Evolutionary conservation across 148 eudicot genomes (phyloP).

Genomic region (Amaranthus hypochondriacus): DNA sequence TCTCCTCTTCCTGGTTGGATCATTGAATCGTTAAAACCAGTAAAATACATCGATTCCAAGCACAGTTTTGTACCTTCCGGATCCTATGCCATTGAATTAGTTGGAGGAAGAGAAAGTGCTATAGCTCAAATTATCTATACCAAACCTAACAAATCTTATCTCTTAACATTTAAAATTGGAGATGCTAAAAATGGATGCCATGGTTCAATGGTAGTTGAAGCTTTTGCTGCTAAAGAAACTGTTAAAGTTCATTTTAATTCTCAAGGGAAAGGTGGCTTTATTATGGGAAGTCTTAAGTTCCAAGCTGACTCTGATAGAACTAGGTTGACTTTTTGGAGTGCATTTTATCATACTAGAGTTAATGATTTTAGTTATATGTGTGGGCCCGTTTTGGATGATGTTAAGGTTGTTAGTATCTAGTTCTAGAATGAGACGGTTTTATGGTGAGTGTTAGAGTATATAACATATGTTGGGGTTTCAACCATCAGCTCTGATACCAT

Average conservation of each 20-base stretch:
- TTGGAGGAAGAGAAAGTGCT: conserved; percentile 41
- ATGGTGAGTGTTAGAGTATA: too few species aligned
- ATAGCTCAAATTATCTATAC: conserved; percentile 36
- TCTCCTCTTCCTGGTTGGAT: conserved; percentile 43
- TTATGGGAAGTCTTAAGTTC: conserved; percentile 27
- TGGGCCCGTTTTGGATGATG: conserved; percentile 51
- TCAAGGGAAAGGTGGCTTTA: conserved; percentile 38
- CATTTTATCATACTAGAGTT: conserved; percentile 24
- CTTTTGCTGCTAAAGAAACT: conserved; percentile 31
- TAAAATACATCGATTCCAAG: conserved; percentile 35
- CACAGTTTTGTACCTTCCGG: conserved; percentile 39
- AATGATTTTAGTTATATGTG: conserved; percentile 33
- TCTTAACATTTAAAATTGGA: conserved; percentile 33
- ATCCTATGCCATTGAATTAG: conserved; percentile 24
- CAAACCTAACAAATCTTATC: conserved; percentile 12
- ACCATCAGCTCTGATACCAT: too few species aligned
- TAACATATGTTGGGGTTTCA: too few species aligned
- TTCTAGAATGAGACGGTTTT: not conserved
- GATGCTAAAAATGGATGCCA: conserved; percentile 41
- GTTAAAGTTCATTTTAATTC: conserved; percentile 27
- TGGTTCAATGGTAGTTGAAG: conserved; percentile 38
- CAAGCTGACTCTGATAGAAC: conserved; percentile 22
- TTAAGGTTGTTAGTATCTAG: conserved; percentile 23
- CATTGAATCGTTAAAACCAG: conserved; percentile 35
- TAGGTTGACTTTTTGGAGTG: conserved; percentile 36